Conservation (phyloP, 176 grass and related monocot species). For the Aegilops sharonensis region DNA sequence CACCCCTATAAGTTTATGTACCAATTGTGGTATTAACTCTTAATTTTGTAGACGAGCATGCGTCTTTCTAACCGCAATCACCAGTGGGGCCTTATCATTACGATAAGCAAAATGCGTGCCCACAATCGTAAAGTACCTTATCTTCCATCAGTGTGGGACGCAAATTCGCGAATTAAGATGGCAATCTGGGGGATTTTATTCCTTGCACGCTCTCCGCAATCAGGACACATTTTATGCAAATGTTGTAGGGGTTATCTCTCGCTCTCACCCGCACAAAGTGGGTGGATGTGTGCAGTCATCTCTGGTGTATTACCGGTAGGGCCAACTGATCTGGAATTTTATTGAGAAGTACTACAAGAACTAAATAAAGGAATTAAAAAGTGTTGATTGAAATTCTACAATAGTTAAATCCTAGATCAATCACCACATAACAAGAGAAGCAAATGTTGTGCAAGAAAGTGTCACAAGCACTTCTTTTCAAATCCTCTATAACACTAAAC, state of each 20-base stretch:
- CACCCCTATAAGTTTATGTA: no score
- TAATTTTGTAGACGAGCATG: neutral
- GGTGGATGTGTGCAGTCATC: conserved; percentile 11
- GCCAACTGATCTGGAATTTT: neutral
- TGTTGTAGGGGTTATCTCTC: conserved; percentile 14
- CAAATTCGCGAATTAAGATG: neutral
- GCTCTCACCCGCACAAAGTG: neutral
- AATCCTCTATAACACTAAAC: neutral
- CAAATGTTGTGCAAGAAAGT: neutral
- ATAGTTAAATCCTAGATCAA: neutral
- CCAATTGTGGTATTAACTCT: no score
- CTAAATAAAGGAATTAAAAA: neutral
- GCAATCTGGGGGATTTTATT: conserved; percentile 34
- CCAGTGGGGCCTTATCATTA: neutral
- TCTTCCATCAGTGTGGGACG: conserved; percentile 14
- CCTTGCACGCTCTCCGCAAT: conserved; percentile 13
- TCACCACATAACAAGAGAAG: neutral
- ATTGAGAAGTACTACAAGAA: neutral
- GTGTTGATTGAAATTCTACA: no score
- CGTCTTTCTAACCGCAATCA: neutral
- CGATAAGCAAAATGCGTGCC: neutral
- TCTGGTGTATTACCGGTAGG: neutral
- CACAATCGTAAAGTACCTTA: conserved; percentile 24
- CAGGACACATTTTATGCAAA: conserved; percentile 19
- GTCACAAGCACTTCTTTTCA: neutral